phyloP scores from a whole-genome alignment of 768 basidiomycete species.

The Boletellus ananiceps region DNA sequence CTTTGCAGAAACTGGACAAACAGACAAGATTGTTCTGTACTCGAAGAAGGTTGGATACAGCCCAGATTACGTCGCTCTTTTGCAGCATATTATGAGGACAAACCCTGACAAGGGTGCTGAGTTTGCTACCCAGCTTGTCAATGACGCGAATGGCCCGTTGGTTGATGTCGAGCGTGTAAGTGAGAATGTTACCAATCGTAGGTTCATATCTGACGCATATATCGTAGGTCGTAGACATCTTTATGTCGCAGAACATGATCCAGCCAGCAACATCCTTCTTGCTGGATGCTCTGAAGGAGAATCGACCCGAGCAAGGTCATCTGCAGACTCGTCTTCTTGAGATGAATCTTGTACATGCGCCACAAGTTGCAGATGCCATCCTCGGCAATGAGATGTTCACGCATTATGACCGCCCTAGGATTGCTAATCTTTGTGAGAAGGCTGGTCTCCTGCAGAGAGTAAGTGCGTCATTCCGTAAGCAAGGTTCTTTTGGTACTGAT shows the following conservation, averaged over 20 bases:
- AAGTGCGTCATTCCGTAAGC: conserved; percentile 24
- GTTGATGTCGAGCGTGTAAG: conserved; percentile 89
- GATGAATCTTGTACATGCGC: conserved; percentile 96
- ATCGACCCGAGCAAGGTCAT: conserved; percentile 94
- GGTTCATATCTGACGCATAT: background rate
- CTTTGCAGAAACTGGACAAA: conserved; percentile 98
- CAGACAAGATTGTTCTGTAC: conserved; percentile 95
- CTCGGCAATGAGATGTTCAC: conserved; percentile 98
- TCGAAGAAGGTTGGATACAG: conserved; percentile 94
- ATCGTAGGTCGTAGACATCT: conserved; percentile 89
- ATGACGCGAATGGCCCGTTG: conserved; percentile 88
- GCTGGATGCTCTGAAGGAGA: conserved; percentile 95
- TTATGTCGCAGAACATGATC: conserved; percentile 99
- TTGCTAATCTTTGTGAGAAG: conserved; percentile 98
- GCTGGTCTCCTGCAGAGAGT: conserved; percentile 93
- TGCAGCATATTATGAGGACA: conserved; percentile 94
- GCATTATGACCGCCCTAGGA: conserved; percentile 92
- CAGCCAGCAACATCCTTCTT: conserved; percentile 98
- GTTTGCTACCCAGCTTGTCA: conserved; percentile 91
- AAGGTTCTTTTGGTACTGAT: conserved; percentile 4
- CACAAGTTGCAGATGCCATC: conserved; percentile 98
- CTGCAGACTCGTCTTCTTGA: conserved; percentile 95
- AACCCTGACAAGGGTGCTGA: conserved; percentile 98
- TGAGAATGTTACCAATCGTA: conserved; percentile 2
- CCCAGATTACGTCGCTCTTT: conserved; percentile 86